Conservation (phyloP, 2,329 filamentous ascomycete genomes). For the Thelonectria blattea region DNA sequence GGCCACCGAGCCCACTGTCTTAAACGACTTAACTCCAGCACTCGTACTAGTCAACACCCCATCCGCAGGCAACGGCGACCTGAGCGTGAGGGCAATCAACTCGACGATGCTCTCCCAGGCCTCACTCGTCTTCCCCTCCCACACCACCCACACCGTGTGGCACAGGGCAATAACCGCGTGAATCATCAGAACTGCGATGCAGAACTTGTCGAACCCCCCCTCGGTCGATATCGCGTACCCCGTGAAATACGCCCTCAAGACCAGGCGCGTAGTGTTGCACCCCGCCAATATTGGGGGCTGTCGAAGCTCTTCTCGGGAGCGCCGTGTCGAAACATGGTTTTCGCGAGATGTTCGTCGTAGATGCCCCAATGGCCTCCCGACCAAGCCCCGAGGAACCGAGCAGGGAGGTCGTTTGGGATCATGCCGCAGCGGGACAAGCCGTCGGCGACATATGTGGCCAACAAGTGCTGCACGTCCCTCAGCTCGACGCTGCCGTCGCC, state of each 20-base stretch:
- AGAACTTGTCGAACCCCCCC: constrained; percentile 1
- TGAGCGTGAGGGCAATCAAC: not conserved
- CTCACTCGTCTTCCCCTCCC: not conserved
- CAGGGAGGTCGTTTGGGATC: not conserved
- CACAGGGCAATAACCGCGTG: constrained; percentile 9
- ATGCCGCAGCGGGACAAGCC: not conserved
- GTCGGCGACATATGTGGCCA: not conserved
- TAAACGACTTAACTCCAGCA: not conserved
- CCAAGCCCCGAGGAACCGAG: not conserved
- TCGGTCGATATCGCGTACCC: constrained; percentile 6
- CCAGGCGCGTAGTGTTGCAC: not conserved
- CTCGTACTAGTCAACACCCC: not conserved
- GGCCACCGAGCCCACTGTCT: not conserved
- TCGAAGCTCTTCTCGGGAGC: not conserved
- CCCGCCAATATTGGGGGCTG: not conserved
- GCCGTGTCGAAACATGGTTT: not conserved
- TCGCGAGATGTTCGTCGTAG: not conserved
- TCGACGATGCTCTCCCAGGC: constrained; percentile 2
- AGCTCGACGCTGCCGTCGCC: not conserved
- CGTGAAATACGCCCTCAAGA: not conserved
- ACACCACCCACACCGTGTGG: not conserved
- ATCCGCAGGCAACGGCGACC: not conserved
- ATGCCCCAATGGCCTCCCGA: not conserved
- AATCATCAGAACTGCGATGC: not conserved
- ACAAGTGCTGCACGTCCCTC: not conserved